Evolutionary conservation across 345 rosid genomes (phyloP).

Genomic region (Turnera subulata): DNA sequence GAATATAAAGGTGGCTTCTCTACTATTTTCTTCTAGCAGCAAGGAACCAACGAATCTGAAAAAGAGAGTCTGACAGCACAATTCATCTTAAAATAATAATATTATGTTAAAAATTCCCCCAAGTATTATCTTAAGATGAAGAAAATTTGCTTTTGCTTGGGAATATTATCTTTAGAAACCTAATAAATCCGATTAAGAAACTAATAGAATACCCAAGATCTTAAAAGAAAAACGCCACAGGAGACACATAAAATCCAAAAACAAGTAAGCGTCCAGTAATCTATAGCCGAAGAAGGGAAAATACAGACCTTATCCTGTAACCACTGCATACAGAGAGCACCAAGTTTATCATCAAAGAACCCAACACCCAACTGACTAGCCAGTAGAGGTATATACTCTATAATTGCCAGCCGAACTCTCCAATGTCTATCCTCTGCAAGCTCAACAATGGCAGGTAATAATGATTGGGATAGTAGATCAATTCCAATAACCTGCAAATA

Average conservation of each 20-base stretch:
- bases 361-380: slow-evolving; percentile 96
- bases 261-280: background rate
- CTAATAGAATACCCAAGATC: no score
- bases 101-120: no score
- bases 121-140: no score
- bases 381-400: slow-evolving; percentile 88
- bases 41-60: no score
- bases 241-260: background rate
- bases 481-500: slow-evolving; percentile 86
- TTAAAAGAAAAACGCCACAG: background rate
- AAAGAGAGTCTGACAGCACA: no score
- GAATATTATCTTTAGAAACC: no score
- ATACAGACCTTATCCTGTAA: slow-evolving; percentile 79
- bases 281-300: background rate
- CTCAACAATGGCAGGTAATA: slow-evolving; percentile 95
- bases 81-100: no score
- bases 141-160: no score
- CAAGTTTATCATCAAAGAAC: slow-evolving; percentile 91
- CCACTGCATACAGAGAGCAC: slow-evolving; percentile 98
- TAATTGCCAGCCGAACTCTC: slow-evolving; percentile 94
- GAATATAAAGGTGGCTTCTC: no score
- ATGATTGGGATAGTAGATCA: slow-evolving; percentile 87
- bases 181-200: no score
- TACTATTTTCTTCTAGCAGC: no score
- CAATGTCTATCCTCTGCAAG: slow-evolving; percentile 99